Evolutionary conservation across 805 yeast genomes (phyloP).

Genomic region (Yamadazyma olivae): DNA sequence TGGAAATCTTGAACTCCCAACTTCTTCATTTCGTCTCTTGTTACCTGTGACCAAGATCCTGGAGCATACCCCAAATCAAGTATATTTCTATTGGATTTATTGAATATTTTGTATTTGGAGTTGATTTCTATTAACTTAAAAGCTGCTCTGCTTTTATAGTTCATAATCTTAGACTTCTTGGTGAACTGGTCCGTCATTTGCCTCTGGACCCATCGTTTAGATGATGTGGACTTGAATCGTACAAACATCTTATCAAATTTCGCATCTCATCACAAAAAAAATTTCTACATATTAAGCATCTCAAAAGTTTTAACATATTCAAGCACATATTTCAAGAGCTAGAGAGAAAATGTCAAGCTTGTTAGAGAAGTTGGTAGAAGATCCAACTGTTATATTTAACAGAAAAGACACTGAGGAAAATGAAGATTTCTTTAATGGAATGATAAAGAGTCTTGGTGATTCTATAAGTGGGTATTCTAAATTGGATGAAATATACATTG

Average conservation of each 20-base stretch:
- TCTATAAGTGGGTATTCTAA: slow-evolving; percentile 57
- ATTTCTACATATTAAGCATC: background rate
- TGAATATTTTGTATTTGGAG: slow-evolving; percentile 57
- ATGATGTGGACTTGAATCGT: slow-evolving; percentile 37
- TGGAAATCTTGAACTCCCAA: slow-evolving; percentile 39
- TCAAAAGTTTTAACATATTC: too few relatives aligned
- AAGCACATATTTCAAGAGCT: too few relatives aligned
- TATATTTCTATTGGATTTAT: slow-evolving; percentile 50
- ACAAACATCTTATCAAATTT: background rate
- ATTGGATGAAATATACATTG: slow-evolving; percentile 76
- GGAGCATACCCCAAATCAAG: slow-evolving; percentile 93
- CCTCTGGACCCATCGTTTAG: slow-evolving; percentile 72
- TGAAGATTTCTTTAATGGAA: slow-evolving; percentile 19
- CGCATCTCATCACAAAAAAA: slow-evolving; percentile 13
- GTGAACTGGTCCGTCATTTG: slow-evolving; percentile 65
- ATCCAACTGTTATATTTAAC: slow-evolving; percentile 12
- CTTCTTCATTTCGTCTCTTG: slow-evolving; percentile 40
- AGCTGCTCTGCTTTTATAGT: slow-evolving; percentile 84
- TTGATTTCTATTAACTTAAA: slow-evolving; percentile 80
- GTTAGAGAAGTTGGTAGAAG: slow-evolving; percentile 11
- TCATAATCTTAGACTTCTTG: slow-evolving; percentile 58
- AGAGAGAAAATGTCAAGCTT: background rate
- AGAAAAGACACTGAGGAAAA: slow-evolving; percentile 7
- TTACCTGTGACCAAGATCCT: slow-evolving; percentile 93
- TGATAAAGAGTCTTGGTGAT: slow-evolving; percentile 53